phyloP scores from a whole-genome alignment of 768 basidiomycete genomes.

The Kwoniella europaea region DNA sequence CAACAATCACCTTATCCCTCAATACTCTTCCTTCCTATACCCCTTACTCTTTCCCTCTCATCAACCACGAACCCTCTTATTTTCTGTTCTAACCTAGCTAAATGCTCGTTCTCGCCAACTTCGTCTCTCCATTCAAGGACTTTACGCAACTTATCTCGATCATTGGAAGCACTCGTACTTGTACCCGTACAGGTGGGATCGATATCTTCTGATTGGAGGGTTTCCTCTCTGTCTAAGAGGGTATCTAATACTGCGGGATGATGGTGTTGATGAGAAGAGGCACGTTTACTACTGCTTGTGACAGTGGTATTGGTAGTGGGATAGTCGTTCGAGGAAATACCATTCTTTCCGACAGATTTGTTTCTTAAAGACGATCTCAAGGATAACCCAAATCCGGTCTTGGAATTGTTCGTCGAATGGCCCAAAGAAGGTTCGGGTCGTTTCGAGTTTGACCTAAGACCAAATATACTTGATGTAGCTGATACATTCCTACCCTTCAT shows the following conservation, averaged over 20 bases:
- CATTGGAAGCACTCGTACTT: background rate
- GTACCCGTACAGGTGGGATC: background rate
- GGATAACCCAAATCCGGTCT: background rate
- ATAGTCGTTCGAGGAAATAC: slow-evolving; percentile 11
- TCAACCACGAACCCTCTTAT: slow-evolving; percentile 22
- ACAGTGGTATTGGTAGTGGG: background rate
- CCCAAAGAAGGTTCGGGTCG: background rate
- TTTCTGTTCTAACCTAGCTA: slow-evolving; percentile 23
- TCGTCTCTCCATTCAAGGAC: slow-evolving; percentile 23
- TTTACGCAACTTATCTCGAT: slow-evolving; percentile 5
- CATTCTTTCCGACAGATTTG: background rate
- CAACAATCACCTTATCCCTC: background rate
- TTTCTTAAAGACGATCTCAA: background rate
- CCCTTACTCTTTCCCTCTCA: slow-evolving; percentile 24
- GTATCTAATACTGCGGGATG: background rate
- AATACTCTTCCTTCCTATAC: slow-evolving; percentile 14
- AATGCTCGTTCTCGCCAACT: slow-evolving; percentile 21
- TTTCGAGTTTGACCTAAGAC: background rate
- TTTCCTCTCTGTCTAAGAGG: slow-evolving; percentile 9
- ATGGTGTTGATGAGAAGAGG: background rate
- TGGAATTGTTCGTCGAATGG: background rate
- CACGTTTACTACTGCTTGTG: too few species aligned
- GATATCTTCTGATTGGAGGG: background rate
- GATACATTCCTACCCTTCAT: background rate
- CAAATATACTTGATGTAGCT: slow-evolving; percentile 1